These are phyloP conservation scores for Silybum marianum DNA, from an alignment of 129 eudicot species.

Conservation along the genomic window DNA sequence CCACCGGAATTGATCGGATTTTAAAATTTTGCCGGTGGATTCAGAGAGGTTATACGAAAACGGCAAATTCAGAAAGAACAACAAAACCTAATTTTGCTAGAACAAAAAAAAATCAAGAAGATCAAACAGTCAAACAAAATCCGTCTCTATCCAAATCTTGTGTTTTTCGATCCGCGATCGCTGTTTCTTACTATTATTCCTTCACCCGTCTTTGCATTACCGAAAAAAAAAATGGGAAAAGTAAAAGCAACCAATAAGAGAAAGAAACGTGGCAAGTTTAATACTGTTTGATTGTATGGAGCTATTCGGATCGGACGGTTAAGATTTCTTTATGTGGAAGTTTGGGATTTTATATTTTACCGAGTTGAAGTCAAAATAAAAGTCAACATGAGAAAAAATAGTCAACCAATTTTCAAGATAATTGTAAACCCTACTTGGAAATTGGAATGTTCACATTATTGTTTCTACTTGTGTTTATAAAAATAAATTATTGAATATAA, in stretches of 20 bases:
- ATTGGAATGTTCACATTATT: not conserved
- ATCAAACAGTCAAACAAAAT: constrained; percentile 21
- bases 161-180: constrained; percentile 28
- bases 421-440: not conserved
- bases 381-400: not conserved
- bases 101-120: not conserved
- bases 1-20: constrained; percentile 6
- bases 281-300: constrained; percentile 8
- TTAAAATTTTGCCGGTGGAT: constrained; percentile 13
- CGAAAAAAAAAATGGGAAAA: constrained; percentile 9
- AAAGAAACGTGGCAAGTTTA: constrained; percentile 21
- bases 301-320: not conserved
- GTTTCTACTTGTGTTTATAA: too few species aligned
- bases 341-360: not conserved
- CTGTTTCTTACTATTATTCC: constrained; percentile 18
- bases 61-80: constrained; percentile 20
- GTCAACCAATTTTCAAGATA: not conserved
- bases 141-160: constrained; percentile 18
- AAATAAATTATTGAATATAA: too few species aligned
- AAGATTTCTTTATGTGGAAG: not conserved
- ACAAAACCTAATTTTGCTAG: constrained; percentile 3
- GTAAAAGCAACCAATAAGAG: constrained; percentile 13
- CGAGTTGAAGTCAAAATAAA: not conserved
- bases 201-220: constrained; percentile 23
- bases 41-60: not conserved